Percentiles rank a stretch among this genome's conserved stretches.
Conservation (phyloP, 2,329 filamentous ascomycete genomes). For the Xylariales sp. region DNA sequence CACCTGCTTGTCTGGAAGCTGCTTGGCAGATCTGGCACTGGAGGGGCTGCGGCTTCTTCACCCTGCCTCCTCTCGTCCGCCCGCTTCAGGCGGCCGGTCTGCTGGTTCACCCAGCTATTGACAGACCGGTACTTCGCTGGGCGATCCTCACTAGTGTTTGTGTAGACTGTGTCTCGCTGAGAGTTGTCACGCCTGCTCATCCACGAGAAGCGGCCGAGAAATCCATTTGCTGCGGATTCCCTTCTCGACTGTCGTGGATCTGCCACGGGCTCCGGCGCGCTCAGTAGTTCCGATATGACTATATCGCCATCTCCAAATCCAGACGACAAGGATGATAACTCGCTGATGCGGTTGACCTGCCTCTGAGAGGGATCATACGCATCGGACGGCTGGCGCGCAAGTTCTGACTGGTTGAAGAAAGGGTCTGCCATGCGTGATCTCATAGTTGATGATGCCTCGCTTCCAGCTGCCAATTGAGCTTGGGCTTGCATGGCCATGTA, state of each 20-base stretch:
- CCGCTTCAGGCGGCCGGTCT: conserved; percentile 49
- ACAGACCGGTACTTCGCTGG: conserved; percentile 54
- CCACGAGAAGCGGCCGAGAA: conserved; percentile 30
- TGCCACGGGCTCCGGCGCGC: conserved; percentile 7
- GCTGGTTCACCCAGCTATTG: conserved; percentile 62
- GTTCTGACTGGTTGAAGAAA: conserved; percentile 34
- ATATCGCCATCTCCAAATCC: conserved; percentile 62
- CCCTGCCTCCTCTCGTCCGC: conserved; percentile 34
- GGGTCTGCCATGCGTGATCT: conserved; percentile 30
- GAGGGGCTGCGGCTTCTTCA: conserved; percentile 30
- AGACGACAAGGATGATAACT: conserved; percentile 58
- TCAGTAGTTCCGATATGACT: conserved; percentile 33
- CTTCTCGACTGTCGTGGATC: conserved; percentile 12
- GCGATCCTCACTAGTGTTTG: conserved; percentile 47
- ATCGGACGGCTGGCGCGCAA: conserved; percentile 29
- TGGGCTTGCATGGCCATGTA: conserved; percentile 8
- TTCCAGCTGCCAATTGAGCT: conserved; percentile 2
- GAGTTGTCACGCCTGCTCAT: conserved; percentile 20
- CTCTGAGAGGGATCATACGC: conserved; percentile 29
- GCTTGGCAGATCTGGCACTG: conserved; percentile 30
- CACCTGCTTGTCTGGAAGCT: too few species aligned
- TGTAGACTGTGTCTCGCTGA: conserved; percentile 48
- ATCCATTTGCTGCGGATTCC: too few species aligned
- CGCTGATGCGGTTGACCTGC: conserved; percentile 38
- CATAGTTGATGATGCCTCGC: conserved; percentile 9